Evolutionary conservation across 805 yeast species (phyloP).

Genomic region (fission yeast (Schizosaccharomyces pombe)): DNA sequence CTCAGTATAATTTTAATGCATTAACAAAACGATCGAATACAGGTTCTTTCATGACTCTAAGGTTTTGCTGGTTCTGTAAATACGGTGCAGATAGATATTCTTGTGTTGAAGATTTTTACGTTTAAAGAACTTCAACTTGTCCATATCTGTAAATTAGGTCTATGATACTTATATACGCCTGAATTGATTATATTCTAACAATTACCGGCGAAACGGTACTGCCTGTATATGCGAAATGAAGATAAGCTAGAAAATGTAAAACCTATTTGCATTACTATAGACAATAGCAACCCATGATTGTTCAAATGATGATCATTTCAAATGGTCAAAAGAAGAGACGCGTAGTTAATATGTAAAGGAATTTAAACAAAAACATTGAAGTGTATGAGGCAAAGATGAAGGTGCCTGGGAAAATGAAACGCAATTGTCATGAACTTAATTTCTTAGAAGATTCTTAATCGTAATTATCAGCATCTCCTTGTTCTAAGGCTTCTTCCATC

Average conservation of each 20-base stretch:
- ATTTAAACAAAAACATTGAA: background rate
- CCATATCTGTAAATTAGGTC: no score
- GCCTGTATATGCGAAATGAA: background rate
- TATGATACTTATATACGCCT: no score
- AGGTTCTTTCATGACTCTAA: background rate
- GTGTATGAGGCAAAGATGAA: background rate
- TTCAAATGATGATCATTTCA: no score
- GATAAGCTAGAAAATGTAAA: constrained; percentile 7
- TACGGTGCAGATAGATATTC: no score
- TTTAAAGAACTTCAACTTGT: no score
- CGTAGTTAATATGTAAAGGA: no score
- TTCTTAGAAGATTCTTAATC: background rate
- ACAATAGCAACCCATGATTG: background rate
- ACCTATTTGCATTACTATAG: background rate
- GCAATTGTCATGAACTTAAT: background rate
- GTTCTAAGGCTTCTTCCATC: constrained; percentile 16
- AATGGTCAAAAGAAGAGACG: no score
- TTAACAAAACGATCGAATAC: background rate
- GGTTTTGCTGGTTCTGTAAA: no score
- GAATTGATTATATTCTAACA: no score
- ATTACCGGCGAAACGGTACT: no score
- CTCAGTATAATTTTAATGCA: background rate
- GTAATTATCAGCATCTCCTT: background rate
- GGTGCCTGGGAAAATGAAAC: background rate
- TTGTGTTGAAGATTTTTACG: no score